A percentile compares a stretch with the other conserved stretches of the same genome.
These are phyloP conservation scores for Cutaneotrichosporon daszewskae DNA, from an alignment of 1,284 basidiomycete genomes.

Conservation along the genomic window DNA sequence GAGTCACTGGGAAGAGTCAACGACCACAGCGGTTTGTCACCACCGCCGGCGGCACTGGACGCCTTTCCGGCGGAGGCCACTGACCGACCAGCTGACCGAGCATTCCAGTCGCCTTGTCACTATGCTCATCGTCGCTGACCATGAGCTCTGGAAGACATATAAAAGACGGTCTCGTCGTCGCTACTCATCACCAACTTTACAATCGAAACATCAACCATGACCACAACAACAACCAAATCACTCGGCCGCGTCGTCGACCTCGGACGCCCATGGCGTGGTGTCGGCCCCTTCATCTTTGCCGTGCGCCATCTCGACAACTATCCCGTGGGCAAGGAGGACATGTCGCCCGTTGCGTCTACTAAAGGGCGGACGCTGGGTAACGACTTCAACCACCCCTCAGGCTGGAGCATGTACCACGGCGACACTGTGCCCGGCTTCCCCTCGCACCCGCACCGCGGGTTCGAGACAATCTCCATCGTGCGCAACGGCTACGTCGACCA, in stretches of 20 bases:
- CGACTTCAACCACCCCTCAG: conserved; percentile 11
- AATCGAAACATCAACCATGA: background rate
- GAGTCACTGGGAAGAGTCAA: no score
- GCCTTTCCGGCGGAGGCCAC: no score
- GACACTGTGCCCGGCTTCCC: conserved; percentile 11
- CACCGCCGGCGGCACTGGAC: no score
- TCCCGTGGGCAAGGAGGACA: conserved; percentile 6
- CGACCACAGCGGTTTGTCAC: no score
- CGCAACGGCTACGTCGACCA: conserved; percentile 13
- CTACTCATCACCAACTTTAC: conserved; percentile 1
- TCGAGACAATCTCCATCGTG: conserved; percentile 14
- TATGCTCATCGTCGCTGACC: no score
- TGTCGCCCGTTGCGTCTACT: conserved; percentile 6
- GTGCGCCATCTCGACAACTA: conserved; percentile 11
- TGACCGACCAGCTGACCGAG: no score
- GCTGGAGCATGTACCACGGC: conserved; percentile 17
- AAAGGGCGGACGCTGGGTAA: conserved; percentile 11
- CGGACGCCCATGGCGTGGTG: conserved; percentile 6
- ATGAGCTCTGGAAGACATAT: no score
- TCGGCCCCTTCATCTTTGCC: conserved; percentile 12
- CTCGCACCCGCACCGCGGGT: conserved; percentile 12
- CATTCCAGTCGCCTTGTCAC: no score
- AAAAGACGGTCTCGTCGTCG: no score
- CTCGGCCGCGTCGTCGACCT: conserved; percentile 9
- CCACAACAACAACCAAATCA: background rate